Evolutionary conservation across 192 early-diverging fungal genomes (phyloP).

Genomic region (Backusella circina): DNA sequence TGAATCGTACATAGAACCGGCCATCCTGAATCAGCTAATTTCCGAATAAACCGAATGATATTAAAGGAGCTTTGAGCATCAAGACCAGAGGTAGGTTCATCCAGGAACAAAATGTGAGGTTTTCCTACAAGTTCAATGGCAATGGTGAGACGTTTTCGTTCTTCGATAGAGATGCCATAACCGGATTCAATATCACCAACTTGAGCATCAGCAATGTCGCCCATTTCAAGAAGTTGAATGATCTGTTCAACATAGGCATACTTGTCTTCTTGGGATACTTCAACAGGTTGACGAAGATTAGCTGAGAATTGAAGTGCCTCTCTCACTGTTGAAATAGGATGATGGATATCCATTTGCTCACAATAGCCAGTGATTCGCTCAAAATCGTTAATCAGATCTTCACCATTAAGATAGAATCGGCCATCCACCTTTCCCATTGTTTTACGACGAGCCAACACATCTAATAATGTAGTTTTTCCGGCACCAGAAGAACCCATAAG

Average conservation of each 20-base stretch:
- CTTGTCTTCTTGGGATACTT: slow-evolving; percentile 59
- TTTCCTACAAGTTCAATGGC: slow-evolving; percentile 77
- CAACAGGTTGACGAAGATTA: slow-evolving; percentile 60
- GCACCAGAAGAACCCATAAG: slow-evolving; percentile 74
- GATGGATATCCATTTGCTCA: slow-evolving; percentile 81
- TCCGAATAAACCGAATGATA: slow-evolving; percentile 63
- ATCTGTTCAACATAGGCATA: slow-evolving; percentile 71
- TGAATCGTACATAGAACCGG: slow-evolving; percentile 85
- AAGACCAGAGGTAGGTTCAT: slow-evolving; percentile 85
- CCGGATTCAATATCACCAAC: slow-evolving; percentile 67
- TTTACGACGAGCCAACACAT: slow-evolving; percentile 73
- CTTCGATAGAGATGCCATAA: slow-evolving; percentile 79
- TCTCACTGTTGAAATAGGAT: slow-evolving; percentile 65
- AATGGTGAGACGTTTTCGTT: slow-evolving; percentile 84
- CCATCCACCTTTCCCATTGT: slow-evolving; percentile 63
- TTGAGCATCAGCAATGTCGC: slow-evolving; percentile 63
- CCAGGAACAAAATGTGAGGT: slow-evolving; percentile 80
- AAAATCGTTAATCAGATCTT: slow-evolving; percentile 48
- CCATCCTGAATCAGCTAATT: too few relatives aligned
- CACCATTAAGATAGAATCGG: slow-evolving; percentile 65
- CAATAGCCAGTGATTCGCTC: slow-evolving; percentile 72
- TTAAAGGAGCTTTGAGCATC: slow-evolving; percentile 76
- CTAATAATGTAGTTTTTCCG: slow-evolving; percentile 75
- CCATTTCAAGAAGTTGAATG: slow-evolving; percentile 68
- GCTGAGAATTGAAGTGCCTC: slow-evolving; percentile 78